Conservation (phyloP, 176 grass and related monocot genomes). For the Themeda triandra region DNA sequence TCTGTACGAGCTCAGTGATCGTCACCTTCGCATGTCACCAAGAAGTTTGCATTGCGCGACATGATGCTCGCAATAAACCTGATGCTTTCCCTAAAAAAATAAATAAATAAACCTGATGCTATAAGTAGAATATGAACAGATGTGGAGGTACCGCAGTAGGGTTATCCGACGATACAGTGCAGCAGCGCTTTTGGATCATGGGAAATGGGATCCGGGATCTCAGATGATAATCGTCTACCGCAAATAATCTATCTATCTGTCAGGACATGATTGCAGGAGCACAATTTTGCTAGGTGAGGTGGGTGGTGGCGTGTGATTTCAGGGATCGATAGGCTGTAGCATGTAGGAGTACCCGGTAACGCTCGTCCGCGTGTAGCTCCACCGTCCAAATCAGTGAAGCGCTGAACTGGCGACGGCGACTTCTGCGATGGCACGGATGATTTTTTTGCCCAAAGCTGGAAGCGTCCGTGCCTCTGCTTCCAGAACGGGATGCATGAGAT, state of each 20-base stretch:
- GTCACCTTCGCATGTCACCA: too few relatives aligned
- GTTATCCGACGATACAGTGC: too few relatives aligned
- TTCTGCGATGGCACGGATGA: neutral
- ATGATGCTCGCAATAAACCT: too few relatives aligned
- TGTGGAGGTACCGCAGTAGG: too few relatives aligned
- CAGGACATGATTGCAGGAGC: neutral
- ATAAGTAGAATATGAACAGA: too few relatives aligned
- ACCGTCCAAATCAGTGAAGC: neutral
- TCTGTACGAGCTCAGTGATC: too few relatives aligned
- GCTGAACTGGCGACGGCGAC: slow-evolving; percentile 1
- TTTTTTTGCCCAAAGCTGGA: neutral
- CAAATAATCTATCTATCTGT: too few relatives aligned
- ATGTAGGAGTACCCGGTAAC: too few relatives aligned
- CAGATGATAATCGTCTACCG: neutral
- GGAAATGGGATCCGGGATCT: neutral
- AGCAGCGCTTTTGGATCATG: too few relatives aligned
- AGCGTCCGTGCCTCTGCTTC: neutral
- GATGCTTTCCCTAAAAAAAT: too few relatives aligned
- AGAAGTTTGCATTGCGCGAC: too few relatives aligned
- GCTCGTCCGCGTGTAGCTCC: neutral
- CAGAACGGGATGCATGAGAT: neutral
- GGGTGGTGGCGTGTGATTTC: neutral
- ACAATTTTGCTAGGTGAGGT: neutral
- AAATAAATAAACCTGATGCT: too few relatives aligned
- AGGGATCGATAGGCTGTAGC: neutral